Percentiles rank a stretch among this genome's conserved stretches.
Evolutionary conservation across 2,329 filamentous ascomycete genomes (phyloP).

Genomic region (Amesomyces nigricolor): DNA sequence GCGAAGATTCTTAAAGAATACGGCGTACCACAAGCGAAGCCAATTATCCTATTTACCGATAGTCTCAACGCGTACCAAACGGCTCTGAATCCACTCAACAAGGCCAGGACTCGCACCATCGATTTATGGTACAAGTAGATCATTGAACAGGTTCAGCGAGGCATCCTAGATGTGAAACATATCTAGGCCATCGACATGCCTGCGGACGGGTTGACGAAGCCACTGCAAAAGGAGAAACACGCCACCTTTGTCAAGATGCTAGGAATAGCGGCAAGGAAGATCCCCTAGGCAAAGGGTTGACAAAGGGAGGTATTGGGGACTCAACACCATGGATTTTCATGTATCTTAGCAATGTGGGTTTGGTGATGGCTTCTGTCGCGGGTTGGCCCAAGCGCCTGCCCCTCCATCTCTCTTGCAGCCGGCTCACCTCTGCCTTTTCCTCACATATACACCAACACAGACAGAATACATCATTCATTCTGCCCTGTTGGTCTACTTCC

Average conservation of each 20-base stretch:
- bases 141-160: not conserved
- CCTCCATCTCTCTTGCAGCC: too few relatives aligned
- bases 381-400: too few relatives aligned
- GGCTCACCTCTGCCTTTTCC: too few relatives aligned
- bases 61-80: too few relatives aligned
- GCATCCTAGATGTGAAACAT: not conserved
- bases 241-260: slow-evolving; percentile 35
- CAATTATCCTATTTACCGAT: slow-evolving; percentile 6
- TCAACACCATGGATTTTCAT: too few relatives aligned
- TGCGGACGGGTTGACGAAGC: slow-evolving; percentile 9
- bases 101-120: slow-evolving; percentile 3
- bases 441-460: too few relatives aligned
- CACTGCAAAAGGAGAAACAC: not conserved
- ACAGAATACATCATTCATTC: too few relatives aligned
- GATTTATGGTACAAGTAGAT: slow-evolving; percentile 15
- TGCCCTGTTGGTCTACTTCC: too few relatives aligned
- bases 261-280: slow-evolving; percentile 31
- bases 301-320: too few relatives aligned
- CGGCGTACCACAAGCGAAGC: not conserved
- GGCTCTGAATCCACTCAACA: slow-evolving; percentile 5
- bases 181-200: slow-evolving; percentile 1
- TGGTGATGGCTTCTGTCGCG: too few relatives aligned
- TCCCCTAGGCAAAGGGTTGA: not conserved
- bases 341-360: too few relatives aligned
- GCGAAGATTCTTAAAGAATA: slow-evolving; percentile 5